Conservation (phyloP, 164 flowering plant genomes). For the Berberis thunbergii region DNA sequence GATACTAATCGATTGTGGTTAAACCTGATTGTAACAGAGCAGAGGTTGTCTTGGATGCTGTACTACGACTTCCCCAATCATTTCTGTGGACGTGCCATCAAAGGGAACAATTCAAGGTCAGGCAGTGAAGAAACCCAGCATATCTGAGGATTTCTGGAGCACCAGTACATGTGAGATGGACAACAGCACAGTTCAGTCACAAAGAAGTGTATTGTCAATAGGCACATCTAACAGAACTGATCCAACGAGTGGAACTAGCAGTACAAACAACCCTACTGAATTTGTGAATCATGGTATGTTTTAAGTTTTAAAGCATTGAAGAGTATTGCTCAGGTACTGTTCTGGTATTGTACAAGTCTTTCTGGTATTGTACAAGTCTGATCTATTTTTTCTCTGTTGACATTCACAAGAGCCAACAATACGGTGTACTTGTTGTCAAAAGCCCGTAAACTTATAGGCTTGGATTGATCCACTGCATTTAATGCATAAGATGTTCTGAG, state of each 20-base stretch:
- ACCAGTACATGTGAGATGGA: constrained; percentile 77
- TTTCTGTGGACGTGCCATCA: constrained; percentile 65
- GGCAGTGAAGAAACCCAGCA: constrained; percentile 38
- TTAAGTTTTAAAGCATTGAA: not conserved
- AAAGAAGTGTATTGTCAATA: constrained; percentile 61
- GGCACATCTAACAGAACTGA: constrained; percentile 45
- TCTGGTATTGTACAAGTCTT: no score
- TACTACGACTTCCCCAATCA: constrained; percentile 37
- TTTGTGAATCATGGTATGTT: constrained; percentile 69
- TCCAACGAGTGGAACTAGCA: constrained; percentile 24
- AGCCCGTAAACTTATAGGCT: not conserved
- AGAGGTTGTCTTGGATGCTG: constrained; percentile 87
- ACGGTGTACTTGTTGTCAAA: not conserved
- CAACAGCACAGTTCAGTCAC: constrained; percentile 58
- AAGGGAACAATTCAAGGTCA: constrained; percentile 65
- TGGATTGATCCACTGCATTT: no score
- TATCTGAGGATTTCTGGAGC: constrained; percentile 86
- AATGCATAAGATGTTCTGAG: no score
- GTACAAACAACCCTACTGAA: constrained; percentile 40
- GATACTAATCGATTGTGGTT: constrained; percentile 26
- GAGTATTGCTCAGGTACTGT: no score
- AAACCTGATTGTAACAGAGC: constrained; percentile 61
- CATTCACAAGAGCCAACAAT: not conserved
- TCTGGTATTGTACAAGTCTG: no score
- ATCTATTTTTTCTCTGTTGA: not conserved